Conservation (phyloP, 331 rosid species). For the Ulmus americana region DNA sequence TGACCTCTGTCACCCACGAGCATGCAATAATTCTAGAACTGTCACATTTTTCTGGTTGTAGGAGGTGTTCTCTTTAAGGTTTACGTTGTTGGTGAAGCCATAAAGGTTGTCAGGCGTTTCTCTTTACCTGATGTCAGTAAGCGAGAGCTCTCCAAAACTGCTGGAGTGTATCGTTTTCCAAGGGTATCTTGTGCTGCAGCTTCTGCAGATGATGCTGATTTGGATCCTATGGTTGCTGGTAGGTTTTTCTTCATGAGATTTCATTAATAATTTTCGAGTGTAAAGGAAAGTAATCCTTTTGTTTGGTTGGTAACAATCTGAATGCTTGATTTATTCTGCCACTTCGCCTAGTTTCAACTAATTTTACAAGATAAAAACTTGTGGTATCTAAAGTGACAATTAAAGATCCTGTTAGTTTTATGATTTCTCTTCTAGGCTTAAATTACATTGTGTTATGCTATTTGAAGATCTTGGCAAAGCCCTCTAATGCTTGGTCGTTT, state of each 20-base stretch:
- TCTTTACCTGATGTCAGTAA: constrained; percentile 77
- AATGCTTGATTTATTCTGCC: not conserved
- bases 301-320: not conserved
- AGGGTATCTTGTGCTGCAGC: constrained; percentile 97
- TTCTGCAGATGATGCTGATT: constrained; percentile 90
- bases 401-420: not conserved
- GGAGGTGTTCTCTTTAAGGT: constrained; percentile 95
- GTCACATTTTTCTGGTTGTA: constrained; percentile 26
- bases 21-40: constrained; percentile 14
- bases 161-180: constrained; percentile 64
- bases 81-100: constrained; percentile 83
- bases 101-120: constrained; percentile 86
- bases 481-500: constrained; percentile 18
- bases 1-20: not conserved
- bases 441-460: constrained; percentile 17
- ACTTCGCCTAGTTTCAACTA: not conserved
- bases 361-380: not conserved
- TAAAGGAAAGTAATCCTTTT: not conserved
- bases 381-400: not conserved
- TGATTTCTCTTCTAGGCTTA: not conserved
- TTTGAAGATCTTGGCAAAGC: constrained; percentile 9
- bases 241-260: constrained; percentile 27
- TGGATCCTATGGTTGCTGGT: constrained; percentile 83
- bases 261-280: not conserved
- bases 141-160: constrained; percentile 59